phyloP scores from a whole-genome alignment of 2,329 filamentous ascomycete species.

The Niveomyces coronatus region DNA sequence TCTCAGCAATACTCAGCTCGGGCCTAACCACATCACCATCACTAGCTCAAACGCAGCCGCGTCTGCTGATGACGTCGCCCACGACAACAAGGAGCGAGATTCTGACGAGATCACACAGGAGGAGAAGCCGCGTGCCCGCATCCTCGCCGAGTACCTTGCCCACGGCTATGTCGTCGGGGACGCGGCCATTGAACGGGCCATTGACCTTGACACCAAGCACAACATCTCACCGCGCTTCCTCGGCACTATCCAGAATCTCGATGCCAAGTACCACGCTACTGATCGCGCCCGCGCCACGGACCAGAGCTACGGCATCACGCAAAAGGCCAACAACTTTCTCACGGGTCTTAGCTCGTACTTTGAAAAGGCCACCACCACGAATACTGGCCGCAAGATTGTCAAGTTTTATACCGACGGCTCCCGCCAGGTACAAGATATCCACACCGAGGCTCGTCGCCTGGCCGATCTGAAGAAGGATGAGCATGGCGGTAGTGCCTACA shows the following conservation, averaged over 20 bases:
- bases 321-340: conserved; percentile 55
- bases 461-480: conserved; percentile 75
- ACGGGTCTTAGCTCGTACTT: conserved; percentile 77
- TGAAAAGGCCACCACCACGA: conserved; percentile 80
- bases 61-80: conserved; percentile 49
- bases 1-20: conserved; percentile 92
- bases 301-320: conserved; percentile 69
- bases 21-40: conserved; percentile 71
- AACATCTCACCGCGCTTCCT: conserved; percentile 76
- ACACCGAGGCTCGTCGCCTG: conserved; percentile 78
- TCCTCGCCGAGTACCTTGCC: conserved; percentile 91
- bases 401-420: conserved; percentile 77
- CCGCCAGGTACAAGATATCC: conserved; percentile 89
- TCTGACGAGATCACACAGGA: conserved; percentile 75
- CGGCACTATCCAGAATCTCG: conserved; percentile 62
- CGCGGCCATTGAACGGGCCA: conserved; percentile 66
- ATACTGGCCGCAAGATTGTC: conserved; percentile 78
- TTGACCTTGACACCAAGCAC: conserved; percentile 83
- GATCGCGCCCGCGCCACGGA: conserved; percentile 81
- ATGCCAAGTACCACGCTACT: conserved; percentile 76
- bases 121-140: conserved; percentile 90
- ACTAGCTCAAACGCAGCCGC: conserved; percentile 56
- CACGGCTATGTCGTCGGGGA: conserved; percentile 82
- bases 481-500: conserved; percentile 47
- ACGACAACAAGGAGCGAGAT: conserved; percentile 45